These are phyloP conservation scores for Dipteronia sinensis DNA, from an alignment of 345 rosid species.

Conservation along the genomic window DNA sequence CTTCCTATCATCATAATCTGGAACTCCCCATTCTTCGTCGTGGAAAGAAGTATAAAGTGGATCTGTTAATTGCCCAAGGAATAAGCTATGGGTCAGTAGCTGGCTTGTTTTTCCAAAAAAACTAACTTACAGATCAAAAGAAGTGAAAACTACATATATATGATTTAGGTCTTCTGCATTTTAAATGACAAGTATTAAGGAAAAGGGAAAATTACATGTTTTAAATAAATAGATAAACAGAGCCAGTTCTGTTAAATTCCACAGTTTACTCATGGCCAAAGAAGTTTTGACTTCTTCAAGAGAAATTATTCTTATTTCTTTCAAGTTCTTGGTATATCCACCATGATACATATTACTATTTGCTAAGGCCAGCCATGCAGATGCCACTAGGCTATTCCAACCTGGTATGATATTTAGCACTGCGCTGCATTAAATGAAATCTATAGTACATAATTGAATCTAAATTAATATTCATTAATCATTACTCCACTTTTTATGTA, in stretches of 20 bases:
- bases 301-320: neutral
- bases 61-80: slow-evolving; percentile 39
- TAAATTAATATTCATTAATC: too few species aligned
- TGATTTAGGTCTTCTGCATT: neutral
- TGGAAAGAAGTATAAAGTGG: slow-evolving; percentile 69
- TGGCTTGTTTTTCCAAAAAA: slow-evolving; percentile 1
- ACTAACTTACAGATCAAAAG: neutral
- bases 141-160: neutral
- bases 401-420: too few species aligned
- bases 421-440: too few species aligned
- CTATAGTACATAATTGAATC: too few species aligned
- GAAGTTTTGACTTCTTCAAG: neutral
- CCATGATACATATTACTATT: neutral
- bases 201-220: neutral
- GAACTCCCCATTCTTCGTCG: slow-evolving; percentile 89
- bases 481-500: too few species aligned
- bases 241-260: neutral
- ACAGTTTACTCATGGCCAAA: neutral
- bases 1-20: slow-evolving; percentile 70
- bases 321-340: neutral
- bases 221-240: neutral
- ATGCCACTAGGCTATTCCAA: neutral
- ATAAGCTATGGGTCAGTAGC: neutral
- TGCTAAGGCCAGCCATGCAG: neutral
- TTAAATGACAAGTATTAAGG: neutral